phyloP scores from a whole-genome alignment of 1,284 basidiomycete genomes.

The Pascua sp. region DNA sequence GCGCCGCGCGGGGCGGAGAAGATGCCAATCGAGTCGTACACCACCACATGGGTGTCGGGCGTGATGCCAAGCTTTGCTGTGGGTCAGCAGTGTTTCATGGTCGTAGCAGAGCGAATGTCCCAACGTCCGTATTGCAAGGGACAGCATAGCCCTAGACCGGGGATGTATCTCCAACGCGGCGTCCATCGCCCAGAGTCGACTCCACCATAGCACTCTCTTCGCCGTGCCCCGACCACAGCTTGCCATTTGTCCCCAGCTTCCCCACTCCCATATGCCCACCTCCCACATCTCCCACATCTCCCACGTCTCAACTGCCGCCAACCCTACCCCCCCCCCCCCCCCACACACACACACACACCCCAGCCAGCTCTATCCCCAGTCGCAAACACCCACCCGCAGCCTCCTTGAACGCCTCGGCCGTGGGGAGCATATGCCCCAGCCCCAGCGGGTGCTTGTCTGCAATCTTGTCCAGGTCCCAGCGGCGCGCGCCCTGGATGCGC shows the following conservation, averaged over 20 bases:
- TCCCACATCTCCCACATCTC: too few relatives aligned
- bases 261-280: slow-evolving; percentile 12
- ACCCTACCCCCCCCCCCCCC: too few relatives aligned
- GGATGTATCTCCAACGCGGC: too few relatives aligned
- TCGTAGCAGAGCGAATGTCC: background rate
- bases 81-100: slow-evolving; percentile 2
- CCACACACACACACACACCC: too few relatives aligned
- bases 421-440: slow-evolving; percentile 92
- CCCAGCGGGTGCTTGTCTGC: slow-evolving; percentile 57
- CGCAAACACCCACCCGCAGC: slow-evolving; percentile 71
- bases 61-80: slow-evolving; percentile 71
- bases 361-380: too few relatives aligned
- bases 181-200: too few relatives aligned
- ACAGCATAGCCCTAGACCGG: background rate
- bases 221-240: too few relatives aligned
- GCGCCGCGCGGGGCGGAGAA: slow-evolving; percentile 86
- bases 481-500: slow-evolving; percentile 70
- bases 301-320: too few relatives aligned
- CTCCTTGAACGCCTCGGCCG: slow-evolving; percentile 64
- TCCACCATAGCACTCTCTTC: too few relatives aligned
- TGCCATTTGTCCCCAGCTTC: too few relatives aligned
- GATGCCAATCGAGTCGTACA: slow-evolving; percentile 84
- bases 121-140: too few relatives aligned
- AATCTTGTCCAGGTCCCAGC: slow-evolving; percentile 75
- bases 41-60: slow-evolving; percentile 72